Conservation (phyloP, 2,329 filamentous ascomycete genomes). For the Volutella citrinella region DNA sequence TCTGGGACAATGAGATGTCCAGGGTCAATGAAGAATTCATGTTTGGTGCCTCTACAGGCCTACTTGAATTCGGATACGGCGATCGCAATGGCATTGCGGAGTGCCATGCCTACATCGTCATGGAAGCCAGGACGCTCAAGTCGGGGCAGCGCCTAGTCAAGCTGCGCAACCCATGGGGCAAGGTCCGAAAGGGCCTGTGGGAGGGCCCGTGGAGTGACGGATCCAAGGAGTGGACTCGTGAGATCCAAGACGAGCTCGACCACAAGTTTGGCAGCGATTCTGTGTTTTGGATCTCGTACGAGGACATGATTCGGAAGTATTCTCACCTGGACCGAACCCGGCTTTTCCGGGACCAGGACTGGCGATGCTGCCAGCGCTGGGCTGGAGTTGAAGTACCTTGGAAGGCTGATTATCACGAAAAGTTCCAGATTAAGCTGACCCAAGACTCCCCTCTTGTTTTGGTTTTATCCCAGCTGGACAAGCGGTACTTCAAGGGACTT, state of each 20-base stretch:
- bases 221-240: slow-evolving; percentile 59
- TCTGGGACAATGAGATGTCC: slow-evolving; percentile 79
- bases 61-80: slow-evolving; percentile 61
- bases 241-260: slow-evolving; percentile 54
- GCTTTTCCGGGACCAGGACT: slow-evolving; percentile 55
- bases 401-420: slow-evolving; percentile 60
- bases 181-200: slow-evolving; percentile 56
- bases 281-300: slow-evolving; percentile 62
- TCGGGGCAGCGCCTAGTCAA: slow-evolving; percentile 54
- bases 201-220: slow-evolving; percentile 59
- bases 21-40: slow-evolving; percentile 79
- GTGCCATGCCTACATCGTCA: slow-evolving; percentile 59
- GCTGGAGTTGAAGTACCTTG: slow-evolving; percentile 61
- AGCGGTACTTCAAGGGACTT: slow-evolving; percentile 59
- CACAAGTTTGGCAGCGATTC: slow-evolving; percentile 61
- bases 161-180: slow-evolving; percentile 61
- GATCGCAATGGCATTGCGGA: slow-evolving; percentile 57
- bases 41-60: slow-evolving; percentile 66
- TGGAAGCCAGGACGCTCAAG: slow-evolving; percentile 53
- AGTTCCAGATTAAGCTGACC: slow-evolving; percentile 56
- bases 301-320: slow-evolving; percentile 61
- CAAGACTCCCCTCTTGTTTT: slow-evolving; percentile 57
- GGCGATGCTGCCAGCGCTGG: slow-evolving; percentile 58
- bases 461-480: slow-evolving; percentile 60
- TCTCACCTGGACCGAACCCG: slow-evolving; percentile 60